These are phyloP conservation scores for Escovopsis sp. DNA, from an alignment of 2,329 filamentous ascomycete species.

Conservation along the genomic window DNA sequence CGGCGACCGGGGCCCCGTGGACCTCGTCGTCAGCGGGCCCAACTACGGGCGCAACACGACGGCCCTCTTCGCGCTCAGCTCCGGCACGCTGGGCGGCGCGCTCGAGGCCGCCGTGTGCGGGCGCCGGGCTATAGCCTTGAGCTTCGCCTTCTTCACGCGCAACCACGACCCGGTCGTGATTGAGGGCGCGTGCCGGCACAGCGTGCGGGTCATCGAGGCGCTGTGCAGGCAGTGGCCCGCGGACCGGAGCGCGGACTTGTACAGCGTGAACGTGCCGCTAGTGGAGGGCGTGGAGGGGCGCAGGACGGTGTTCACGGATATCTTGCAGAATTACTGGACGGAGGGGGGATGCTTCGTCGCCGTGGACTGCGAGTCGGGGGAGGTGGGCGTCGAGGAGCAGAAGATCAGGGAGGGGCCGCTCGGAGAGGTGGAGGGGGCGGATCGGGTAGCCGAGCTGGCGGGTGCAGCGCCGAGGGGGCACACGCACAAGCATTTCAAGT, in stretches of 20 bases:
- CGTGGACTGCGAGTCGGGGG: conserved; percentile 48
- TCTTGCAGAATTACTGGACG: conserved; percentile 85
- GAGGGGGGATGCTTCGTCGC: conserved; percentile 78
- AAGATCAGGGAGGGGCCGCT: conserved; percentile 53
- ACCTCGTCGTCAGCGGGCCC: conserved; percentile 64
- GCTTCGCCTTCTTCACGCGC: conserved; percentile 76
- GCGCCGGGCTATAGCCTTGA: conserved; percentile 61
- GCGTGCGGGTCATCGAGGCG: conserved; percentile 64
- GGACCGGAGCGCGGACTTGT: conserved; percentile 59
- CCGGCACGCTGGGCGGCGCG: conserved; percentile 62
- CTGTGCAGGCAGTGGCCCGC: conserved; percentile 59
- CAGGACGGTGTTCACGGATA: conserved; percentile 67
- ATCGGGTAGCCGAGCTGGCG: conserved; percentile 9
- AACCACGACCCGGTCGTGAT: conserved; percentile 77
- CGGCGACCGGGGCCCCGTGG: conserved; percentile 52
- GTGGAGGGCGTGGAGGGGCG: conserved; percentile 55
- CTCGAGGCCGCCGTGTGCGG: conserved; percentile 62
- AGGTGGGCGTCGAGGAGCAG: conserved; percentile 50
- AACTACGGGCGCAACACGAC: conserved; percentile 78
- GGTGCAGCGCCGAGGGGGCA: conserved; percentile 37
- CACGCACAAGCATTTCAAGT: conserved; percentile 82
- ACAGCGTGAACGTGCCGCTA: conserved; percentile 80
- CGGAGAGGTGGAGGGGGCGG: conserved; percentile 25
- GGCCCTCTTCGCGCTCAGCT: conserved; percentile 62
- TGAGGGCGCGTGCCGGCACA: conserved; percentile 56